Conservation (phyloP, 768 basidiomycete genomes). For the Suillus occidentalis region DNA sequence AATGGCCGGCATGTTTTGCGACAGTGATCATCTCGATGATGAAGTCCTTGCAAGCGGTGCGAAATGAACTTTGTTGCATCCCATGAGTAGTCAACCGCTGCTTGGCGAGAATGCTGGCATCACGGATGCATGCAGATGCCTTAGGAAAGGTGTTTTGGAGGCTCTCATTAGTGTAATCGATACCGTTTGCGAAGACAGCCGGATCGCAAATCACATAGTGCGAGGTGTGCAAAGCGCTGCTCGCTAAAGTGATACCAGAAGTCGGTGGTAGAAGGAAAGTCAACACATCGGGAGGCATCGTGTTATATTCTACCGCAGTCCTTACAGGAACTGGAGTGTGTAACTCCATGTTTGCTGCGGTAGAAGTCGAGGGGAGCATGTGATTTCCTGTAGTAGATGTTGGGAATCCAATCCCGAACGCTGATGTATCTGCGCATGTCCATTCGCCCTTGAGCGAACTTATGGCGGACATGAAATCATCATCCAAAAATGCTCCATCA, state of each 20-base stretch:
- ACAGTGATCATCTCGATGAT: neutral
- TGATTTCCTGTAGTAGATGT: too few species aligned
- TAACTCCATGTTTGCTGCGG: neutral
- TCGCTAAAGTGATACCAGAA: neutral
- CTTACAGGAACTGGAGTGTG: neutral
- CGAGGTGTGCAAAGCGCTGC: too few species aligned
- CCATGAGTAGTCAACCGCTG: neutral
- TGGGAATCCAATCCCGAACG: neutral
- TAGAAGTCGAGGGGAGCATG: neutral
- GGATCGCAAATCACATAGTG: neutral
- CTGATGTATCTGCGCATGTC: neutral
- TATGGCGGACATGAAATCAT: neutral
- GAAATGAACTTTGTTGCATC: neutral
- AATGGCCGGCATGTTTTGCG: neutral
- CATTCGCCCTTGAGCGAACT: neutral
- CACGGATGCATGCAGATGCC: neutral
- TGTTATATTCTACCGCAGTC: neutral
- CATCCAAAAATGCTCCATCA: neutral
- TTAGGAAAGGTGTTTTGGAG: neutral
- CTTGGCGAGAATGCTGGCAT: neutral
- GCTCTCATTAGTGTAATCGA: neutral
- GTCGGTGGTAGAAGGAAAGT: neutral
- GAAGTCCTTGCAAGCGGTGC: accelerated
- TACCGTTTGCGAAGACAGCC: neutral
- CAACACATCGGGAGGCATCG: neutral